phyloP scores from a whole-genome alignment of 352 stramenopile genomes.

The Pythium grandisporangium region DNA sequence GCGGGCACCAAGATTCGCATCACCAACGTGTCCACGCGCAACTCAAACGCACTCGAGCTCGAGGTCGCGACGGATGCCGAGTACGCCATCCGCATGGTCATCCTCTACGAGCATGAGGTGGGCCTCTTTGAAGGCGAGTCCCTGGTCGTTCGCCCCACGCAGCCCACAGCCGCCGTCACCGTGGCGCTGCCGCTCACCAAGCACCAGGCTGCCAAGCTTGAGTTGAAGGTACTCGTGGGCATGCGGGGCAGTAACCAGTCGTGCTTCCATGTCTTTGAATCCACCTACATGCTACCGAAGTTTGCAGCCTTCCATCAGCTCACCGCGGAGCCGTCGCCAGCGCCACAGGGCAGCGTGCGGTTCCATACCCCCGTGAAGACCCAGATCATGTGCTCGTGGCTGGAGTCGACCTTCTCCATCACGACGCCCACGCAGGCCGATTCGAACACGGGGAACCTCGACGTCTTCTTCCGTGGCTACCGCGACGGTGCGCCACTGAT shows the following conservation, averaged over 20 bases:
- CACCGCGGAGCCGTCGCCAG: constrained; percentile 11
- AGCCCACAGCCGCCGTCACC: constrained; percentile 27
- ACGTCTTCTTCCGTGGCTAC: constrained; percentile 55
- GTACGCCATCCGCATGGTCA: constrained; percentile 81
- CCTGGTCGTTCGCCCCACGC: constrained; percentile 46
- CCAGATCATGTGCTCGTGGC: constrained; percentile 63
- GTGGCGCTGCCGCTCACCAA: constrained; percentile 60
- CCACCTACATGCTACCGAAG: constrained; percentile 63
- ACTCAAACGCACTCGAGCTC: constrained; percentile 62
- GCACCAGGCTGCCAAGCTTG: constrained; percentile 47
- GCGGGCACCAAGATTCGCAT: constrained; percentile 55
- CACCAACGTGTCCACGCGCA: constrained; percentile 36
- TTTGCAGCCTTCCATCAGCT: constrained; percentile 81
- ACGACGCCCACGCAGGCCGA: constrained; percentile 24
- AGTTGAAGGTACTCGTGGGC: constrained; percentile 74
- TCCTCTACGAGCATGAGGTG: constrained; percentile 80
- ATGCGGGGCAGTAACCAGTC: constrained; percentile 61
- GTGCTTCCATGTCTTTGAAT: constrained; percentile 88
- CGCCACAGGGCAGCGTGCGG: constrained; percentile 40
- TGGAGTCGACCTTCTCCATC: constrained; percentile 57
- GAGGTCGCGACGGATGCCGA: constrained; percentile 78
- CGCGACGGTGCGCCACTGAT: constrained; percentile 38
- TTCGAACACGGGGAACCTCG: constrained; percentile 16
- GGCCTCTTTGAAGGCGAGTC: constrained; percentile 85
- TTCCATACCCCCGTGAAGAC: constrained; percentile 68